Percentiles rank a stretch among this genome's conserved stretches.
These are phyloP conservation scores for Rosa chinensis DNA, from an alignment of 306 rosid genomes.

Conservation along the genomic window DNA sequence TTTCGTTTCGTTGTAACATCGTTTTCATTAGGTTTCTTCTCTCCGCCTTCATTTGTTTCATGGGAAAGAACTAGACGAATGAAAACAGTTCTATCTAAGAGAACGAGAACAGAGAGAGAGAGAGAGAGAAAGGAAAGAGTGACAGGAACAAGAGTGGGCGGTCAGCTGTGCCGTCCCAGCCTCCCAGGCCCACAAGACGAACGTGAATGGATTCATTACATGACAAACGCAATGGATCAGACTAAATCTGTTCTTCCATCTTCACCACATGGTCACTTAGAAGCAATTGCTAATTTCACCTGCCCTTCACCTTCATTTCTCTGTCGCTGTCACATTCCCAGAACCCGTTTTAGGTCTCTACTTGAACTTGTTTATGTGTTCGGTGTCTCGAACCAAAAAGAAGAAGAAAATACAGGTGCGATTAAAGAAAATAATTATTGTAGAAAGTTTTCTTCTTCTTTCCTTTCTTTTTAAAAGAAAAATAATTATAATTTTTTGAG, in stretches of 20 bases:
- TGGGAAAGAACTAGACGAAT: background rate
- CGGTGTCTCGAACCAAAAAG: background rate
- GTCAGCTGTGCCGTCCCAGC: background rate
- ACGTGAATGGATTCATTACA: background rate
- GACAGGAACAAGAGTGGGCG: background rate
- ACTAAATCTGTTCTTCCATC: background rate
- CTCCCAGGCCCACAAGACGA: background rate
- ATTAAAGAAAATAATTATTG: too few relatives aligned
- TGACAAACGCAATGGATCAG: background rate
- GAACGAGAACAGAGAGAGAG: background rate
- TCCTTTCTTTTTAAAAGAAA: too few relatives aligned
- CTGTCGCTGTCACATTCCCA: background rate
- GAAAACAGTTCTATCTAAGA: background rate
- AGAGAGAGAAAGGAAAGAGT: background rate
- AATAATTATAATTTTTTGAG: background rate
- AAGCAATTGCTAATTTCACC: background rate
- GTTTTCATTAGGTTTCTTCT: background rate
- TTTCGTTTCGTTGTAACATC: background rate
- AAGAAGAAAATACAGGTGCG: background rate
- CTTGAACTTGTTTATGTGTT: background rate
- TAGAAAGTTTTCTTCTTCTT: too few relatives aligned
- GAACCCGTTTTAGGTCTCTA: background rate
- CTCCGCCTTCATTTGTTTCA: background rate
- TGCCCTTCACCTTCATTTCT: background rate
- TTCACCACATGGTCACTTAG: background rate